Evolutionary conservation across 2,329 filamentous ascomycete species (phyloP).

Genomic region (Salinomyces thailandicus): DNA sequence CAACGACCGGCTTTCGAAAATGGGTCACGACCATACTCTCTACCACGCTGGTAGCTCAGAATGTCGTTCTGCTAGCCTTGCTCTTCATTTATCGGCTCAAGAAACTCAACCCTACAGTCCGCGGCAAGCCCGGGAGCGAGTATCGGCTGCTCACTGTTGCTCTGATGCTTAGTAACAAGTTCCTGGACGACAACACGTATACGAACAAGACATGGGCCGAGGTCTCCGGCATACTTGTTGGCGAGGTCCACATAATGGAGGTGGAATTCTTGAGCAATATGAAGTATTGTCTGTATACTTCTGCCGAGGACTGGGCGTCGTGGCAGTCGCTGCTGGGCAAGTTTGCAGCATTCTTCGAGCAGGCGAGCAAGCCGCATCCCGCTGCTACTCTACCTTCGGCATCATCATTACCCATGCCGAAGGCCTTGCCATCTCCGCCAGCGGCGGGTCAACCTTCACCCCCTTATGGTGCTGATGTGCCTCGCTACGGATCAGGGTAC

Average conservation of each 20-base stretch:
- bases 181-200: slow-evolving; percentile 96
- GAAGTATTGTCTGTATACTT: slow-evolving; percentile 84
- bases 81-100: slow-evolving; percentile 91
- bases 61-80: slow-evolving; percentile 81
- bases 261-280: slow-evolving; percentile 99
- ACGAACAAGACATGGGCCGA: slow-evolving; percentile 99
- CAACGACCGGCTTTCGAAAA: slow-evolving; percentile 72
- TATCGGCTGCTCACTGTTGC: slow-evolving; percentile 88
- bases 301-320: slow-evolving; percentile 71
- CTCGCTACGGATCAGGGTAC: slow-evolving; percentile 33
- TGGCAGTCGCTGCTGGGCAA: slow-evolving; percentile 77
- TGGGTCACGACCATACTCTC: slow-evolving; percentile 87
- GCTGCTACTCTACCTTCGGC: slow-evolving; percentile 36
- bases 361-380: slow-evolving; percentile 41
- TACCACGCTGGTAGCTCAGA: slow-evolving; percentile 92
- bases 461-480: slow-evolving; percentile 27
- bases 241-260: slow-evolving; percentile 98
- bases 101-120: slow-evolving; percentile 76
- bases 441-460: slow-evolving; percentile 42
- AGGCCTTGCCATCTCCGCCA: slow-evolving; percentile 42
- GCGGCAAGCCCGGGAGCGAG: slow-evolving; percentile 86
- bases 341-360: slow-evolving; percentile 74
- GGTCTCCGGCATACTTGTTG: slow-evolving; percentile 84
- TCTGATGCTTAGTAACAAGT: slow-evolving; percentile 97
- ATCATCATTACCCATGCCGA: slow-evolving; percentile 38